phyloP scores from a whole-genome alignment of 768 basidiomycete species.

The Trametes meyenii region DNA sequence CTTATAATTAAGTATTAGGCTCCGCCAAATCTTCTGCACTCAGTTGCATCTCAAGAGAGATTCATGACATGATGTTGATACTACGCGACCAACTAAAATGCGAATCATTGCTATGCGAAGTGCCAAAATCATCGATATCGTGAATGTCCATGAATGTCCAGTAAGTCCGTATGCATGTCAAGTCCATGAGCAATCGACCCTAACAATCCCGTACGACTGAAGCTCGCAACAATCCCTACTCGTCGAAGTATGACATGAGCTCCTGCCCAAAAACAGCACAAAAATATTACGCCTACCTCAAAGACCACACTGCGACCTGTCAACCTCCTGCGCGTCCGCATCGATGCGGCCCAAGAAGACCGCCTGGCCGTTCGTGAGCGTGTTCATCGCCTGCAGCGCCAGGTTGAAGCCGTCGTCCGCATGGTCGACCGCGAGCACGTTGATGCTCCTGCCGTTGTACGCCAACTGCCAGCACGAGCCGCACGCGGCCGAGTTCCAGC shows the following conservation, averaged over 20 bases:
- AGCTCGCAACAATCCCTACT: no score
- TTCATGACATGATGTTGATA: no score
- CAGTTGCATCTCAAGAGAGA: background rate
- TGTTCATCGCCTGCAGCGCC: constrained; percentile 38
- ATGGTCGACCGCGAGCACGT: constrained; percentile 37
- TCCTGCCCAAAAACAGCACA: background rate
- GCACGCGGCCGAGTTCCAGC: constrained; percentile 35
- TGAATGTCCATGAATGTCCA: background rate
- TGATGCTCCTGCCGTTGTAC: constrained; percentile 32
- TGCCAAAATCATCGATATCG: background rate
- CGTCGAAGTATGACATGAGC: background rate
- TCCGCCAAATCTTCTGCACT: no score
- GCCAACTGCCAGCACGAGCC: constrained; percentile 40
- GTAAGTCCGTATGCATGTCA: background rate
- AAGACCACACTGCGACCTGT: constrained; percentile 53
- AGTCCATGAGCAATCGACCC: background rate
- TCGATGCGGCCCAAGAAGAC: constrained; percentile 50
- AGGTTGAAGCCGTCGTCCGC: constrained; percentile 39
- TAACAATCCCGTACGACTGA: background rate
- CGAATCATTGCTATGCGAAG: background rate
- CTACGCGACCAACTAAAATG: no score
- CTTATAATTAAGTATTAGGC: no score
- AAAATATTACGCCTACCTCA: constrained; percentile 18
- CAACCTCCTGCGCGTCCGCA: constrained; percentile 47
- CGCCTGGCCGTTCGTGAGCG: constrained; percentile 44